These are phyloP conservation scores for Pseudogymnoascus destructans DNA, from an alignment of 2,329 filamentous ascomycete species.

Conservation along the genomic window DNA sequence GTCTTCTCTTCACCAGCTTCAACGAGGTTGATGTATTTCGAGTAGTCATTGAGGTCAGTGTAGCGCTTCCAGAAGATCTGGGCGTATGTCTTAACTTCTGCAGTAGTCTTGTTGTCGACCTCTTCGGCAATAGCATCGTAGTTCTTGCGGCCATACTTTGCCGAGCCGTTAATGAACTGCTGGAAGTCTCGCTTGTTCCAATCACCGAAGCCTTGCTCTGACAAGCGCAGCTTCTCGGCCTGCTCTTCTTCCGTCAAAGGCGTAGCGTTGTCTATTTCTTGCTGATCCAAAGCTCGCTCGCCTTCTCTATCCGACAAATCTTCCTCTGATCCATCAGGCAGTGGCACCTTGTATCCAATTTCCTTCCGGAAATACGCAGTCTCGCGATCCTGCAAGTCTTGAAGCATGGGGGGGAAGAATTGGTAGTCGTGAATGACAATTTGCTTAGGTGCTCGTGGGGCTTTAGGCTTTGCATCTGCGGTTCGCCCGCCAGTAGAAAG, in stretches of 20 bases:
- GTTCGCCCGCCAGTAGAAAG: conserved; percentile 66
- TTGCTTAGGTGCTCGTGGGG: conserved; percentile 90
- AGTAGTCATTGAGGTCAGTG: conserved; percentile 76
- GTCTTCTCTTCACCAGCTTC: conserved; percentile 87
- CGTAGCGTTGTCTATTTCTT: conserved; percentile 84
- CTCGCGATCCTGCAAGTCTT: conserved; percentile 88
- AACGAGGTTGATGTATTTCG: conserved; percentile 78
- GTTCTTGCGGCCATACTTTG: conserved; percentile 78
- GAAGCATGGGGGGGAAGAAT: conserved; percentile 77
- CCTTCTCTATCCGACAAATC: conserved; percentile 74
- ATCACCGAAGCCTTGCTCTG: conserved; percentile 73
- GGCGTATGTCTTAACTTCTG: conserved; percentile 81
- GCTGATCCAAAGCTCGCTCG: conserved; percentile 75
- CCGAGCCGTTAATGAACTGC: conserved; percentile 91
- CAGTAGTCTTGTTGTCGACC: conserved; percentile 75
- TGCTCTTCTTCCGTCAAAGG: conserved; percentile 81
- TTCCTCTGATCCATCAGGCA: conserved; percentile 82
- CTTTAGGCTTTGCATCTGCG: conserved; percentile 82
- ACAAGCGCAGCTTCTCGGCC: conserved; percentile 70
- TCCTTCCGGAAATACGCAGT: conserved; percentile 94
- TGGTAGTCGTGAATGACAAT: conserved; percentile 90
- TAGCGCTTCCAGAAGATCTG: conserved; percentile 96
- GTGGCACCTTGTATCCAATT: conserved; percentile 84
- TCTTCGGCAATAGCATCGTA: conserved; percentile 78
- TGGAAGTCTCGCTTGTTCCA: conserved; percentile 99